These are phyloP conservation scores for Blastobotrys apis DNA, from an alignment of 1,139 yeast species.

Conservation along the genomic window DNA sequence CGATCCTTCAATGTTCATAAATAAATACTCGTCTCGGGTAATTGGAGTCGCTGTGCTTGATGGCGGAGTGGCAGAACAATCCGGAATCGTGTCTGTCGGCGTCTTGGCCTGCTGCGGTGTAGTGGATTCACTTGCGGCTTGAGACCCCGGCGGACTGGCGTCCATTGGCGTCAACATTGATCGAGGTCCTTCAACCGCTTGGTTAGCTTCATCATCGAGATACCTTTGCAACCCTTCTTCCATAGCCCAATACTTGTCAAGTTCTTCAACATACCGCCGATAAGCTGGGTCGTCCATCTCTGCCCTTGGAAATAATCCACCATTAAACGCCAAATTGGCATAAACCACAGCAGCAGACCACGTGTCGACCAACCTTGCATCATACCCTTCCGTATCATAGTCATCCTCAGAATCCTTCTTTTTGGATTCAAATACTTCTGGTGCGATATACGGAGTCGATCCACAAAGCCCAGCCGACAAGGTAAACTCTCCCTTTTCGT, in stretches of 20 bases:
- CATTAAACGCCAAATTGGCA: constrained; percentile 65
- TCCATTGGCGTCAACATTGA: constrained; percentile 1
- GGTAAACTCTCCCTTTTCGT: constrained; percentile 7
- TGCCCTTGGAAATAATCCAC: constrained; percentile 34
- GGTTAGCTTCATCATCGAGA: not conserved
- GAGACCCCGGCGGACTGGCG: not conserved
- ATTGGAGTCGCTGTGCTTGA: constrained; percentile 39
- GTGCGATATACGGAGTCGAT: constrained; percentile 83
- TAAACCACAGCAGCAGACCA: constrained; percentile 89
- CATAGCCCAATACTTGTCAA: constrained; percentile 63
- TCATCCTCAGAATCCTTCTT: constrained; percentile 9
- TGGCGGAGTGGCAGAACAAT: constrained; percentile 42
- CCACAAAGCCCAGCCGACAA: constrained; percentile 42
- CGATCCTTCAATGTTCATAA: constrained; percentile 1
- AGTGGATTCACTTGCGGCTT: not conserved
- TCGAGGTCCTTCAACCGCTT: not conserved
- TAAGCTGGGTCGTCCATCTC: constrained; percentile 28
- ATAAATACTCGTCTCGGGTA: constrained; percentile 6
- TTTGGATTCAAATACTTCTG: constrained; percentile 56
- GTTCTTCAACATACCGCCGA: constrained; percentile 20
- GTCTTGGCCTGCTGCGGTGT: constrained; percentile 1
- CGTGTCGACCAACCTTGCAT: constrained; percentile 76
- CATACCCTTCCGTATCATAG: constrained; percentile 46
- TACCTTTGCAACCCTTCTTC: constrained; percentile 48
- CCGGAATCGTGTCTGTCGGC: not conserved